A percentile compares a stretch with the other conserved stretches of the same genome.
Evolutionary conservation across 169 alveolate genomes (phyloP).

Genomic region (Prorocentrum cordatum): DNA sequence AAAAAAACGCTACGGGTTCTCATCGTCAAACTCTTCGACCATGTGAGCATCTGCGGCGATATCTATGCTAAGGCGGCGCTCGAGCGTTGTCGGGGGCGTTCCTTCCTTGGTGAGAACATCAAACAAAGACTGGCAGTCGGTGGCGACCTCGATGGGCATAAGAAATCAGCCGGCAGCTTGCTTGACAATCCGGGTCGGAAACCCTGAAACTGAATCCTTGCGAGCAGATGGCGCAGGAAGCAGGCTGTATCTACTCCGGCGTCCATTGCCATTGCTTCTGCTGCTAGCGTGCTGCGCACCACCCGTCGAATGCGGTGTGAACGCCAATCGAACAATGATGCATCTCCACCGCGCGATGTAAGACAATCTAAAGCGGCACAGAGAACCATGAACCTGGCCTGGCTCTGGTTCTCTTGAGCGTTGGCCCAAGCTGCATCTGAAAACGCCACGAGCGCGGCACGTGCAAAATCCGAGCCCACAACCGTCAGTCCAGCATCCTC

Average conservation of each 20-base stretch:
- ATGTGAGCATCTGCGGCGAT: not conserved
- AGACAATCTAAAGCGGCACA: not conserved
- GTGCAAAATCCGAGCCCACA: not conserved
- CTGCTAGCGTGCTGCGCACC: conserved; percentile 5
- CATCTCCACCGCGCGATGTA: not conserved
- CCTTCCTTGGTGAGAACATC: not conserved
- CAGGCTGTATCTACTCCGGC: not conserved
- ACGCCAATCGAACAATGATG: not conserved
- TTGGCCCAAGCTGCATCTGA: not conserved
- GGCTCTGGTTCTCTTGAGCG: not conserved
- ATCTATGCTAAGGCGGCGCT: not conserved
- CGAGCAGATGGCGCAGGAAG: not conserved
- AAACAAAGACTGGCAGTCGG: not conserved
- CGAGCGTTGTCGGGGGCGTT: not conserved
- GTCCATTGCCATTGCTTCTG: conserved; percentile 2
- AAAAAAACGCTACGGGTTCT: not conserved
- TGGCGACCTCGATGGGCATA: not conserved
- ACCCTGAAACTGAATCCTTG: not conserved
- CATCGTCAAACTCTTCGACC: not conserved
- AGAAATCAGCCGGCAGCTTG: not conserved
- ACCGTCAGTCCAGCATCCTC: not conserved
- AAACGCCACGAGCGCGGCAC: not conserved
- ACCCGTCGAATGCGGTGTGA: not conserved
- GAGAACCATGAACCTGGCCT: not conserved
- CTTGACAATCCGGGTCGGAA: not conserved